These are phyloP conservation scores for Cubamyces lactineus DNA, from an alignment of 768 basidiomycete genomes.

Conservation along the genomic window DNA sequence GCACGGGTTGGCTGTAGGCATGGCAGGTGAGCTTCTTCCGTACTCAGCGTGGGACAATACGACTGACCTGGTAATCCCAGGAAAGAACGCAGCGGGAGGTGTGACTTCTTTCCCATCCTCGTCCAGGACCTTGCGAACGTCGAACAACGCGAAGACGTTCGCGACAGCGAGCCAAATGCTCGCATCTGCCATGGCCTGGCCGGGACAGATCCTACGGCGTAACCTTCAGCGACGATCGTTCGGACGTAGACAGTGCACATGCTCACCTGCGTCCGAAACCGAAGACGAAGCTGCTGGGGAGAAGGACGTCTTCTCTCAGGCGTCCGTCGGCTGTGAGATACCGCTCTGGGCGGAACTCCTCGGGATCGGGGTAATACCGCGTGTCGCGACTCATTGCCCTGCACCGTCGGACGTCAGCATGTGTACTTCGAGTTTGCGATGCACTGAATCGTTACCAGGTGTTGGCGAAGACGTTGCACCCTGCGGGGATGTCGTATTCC, in stretches of 20 bases:
- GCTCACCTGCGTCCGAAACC: constrained; percentile 27
- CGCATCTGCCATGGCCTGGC: constrained; percentile 52
- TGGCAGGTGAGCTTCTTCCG: background rate
- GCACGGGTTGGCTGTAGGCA: constrained; percentile 48
- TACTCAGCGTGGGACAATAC: background rate
- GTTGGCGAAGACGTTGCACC: constrained; percentile 29
- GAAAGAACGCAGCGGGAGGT: constrained; percentile 42
- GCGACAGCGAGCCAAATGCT: constrained; percentile 50
- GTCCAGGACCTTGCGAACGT: constrained; percentile 46
- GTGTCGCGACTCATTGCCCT: constrained; percentile 33
- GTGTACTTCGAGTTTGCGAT: background rate
- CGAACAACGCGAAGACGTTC: constrained; percentile 47
- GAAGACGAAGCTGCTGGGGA: constrained; percentile 22
- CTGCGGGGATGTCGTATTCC: constrained; percentile 34
- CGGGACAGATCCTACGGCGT: constrained; percentile 49
- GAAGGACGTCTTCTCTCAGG: background rate
- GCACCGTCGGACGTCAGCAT: background rate
- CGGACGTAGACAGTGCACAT: no score
- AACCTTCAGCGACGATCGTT: background rate
- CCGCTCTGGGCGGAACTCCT: constrained; percentile 52
- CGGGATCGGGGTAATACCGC: constrained; percentile 44
- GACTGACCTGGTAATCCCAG: constrained; percentile 48
- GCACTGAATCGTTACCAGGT: constrained; percentile 21
- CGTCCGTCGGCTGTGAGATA: background rate
- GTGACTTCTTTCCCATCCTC: constrained; percentile 44